phyloP scores from a whole-genome alignment of 306 rosid genomes.

The Dalbergia oliveri region DNA sequence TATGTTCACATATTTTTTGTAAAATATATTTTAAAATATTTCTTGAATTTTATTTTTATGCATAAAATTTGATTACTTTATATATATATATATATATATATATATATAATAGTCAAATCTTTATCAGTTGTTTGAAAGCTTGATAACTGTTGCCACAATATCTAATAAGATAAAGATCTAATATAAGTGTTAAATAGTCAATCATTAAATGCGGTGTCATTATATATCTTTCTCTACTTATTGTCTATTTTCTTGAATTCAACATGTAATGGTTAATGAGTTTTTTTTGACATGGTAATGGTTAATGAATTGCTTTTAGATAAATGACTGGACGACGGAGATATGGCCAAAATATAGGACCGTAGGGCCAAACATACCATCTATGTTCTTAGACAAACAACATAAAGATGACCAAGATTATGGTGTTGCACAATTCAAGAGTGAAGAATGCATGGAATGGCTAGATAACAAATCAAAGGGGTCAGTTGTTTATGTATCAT shows the following conservation, averaged over 20 bases:
- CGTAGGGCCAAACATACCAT: slow-evolving; percentile 30
- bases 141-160: no score
- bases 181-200: no score
- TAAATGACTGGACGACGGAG: not conserved
- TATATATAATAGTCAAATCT: no score
- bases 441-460: slow-evolving; percentile 34
- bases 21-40: no score
- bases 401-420: not conserved
- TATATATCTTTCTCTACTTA: not conserved
- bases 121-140: no score
- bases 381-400: slow-evolving; percentile 22
- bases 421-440: not conserved
- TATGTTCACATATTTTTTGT: no score
- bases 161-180: no score
- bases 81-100: no score
- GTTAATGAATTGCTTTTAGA: not conserved
- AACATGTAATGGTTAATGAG: not conserved
- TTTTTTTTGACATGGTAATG: not conserved
- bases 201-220: no score
- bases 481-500: slow-evolving; percentile 27
- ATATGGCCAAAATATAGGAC: slow-evolving; percentile 19
- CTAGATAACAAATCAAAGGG: slow-evolving; percentile 18
- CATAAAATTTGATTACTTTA: no score
- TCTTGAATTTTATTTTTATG: no score
- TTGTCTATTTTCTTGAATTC: not conserved